phyloP scores from a whole-genome alignment of 306 rosid species.

The Prosopis cineraria region DNA sequence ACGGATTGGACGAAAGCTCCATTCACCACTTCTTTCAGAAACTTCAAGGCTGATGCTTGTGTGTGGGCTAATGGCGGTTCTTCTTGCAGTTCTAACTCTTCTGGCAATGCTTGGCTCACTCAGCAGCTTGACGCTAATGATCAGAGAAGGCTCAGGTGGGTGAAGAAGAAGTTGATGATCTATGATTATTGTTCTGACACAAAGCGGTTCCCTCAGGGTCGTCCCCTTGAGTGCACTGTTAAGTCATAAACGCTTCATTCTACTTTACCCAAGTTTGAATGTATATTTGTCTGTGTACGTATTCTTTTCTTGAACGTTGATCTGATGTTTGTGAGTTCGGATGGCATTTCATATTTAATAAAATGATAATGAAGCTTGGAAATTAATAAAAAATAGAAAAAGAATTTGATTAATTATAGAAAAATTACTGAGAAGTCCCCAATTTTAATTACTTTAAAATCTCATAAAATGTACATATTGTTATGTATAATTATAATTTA shows the following conservation, averaged over 20 bases:
- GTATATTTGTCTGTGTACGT: not conserved
- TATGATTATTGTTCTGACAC: slow-evolving; percentile 61
- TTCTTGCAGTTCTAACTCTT: slow-evolving; percentile 43
- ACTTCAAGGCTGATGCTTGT: slow-evolving; percentile 63
- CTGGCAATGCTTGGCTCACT: slow-evolving; percentile 36
- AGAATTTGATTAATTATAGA: not conserved
- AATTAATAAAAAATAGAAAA: not conserved
- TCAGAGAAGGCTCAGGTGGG: slow-evolving; percentile 50
- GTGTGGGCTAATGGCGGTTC: slow-evolving; percentile 45
- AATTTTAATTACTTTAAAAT: no score
- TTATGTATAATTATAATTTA: no score
- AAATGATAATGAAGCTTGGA: not conserved
- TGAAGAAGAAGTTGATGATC: slow-evolving; percentile 66
- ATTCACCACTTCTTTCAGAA: slow-evolving; percentile 62
- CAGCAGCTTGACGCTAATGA: slow-evolving; percentile 43
- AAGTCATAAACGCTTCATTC: not conserved
- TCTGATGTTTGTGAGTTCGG: not conserved
- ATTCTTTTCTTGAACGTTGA: not conserved
- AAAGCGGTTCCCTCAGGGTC: slow-evolving; percentile 52
- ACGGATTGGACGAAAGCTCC: slow-evolving; percentile 73
- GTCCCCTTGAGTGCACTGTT: slow-evolving; percentile 3
- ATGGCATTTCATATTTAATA: not conserved
- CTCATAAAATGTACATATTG: no score
- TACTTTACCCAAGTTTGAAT: not conserved
- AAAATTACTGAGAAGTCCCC: no score